Conservation (phyloP, 2,329 filamentous ascomycete genomes). For the Annulohypoxylon truncatum region DNA sequence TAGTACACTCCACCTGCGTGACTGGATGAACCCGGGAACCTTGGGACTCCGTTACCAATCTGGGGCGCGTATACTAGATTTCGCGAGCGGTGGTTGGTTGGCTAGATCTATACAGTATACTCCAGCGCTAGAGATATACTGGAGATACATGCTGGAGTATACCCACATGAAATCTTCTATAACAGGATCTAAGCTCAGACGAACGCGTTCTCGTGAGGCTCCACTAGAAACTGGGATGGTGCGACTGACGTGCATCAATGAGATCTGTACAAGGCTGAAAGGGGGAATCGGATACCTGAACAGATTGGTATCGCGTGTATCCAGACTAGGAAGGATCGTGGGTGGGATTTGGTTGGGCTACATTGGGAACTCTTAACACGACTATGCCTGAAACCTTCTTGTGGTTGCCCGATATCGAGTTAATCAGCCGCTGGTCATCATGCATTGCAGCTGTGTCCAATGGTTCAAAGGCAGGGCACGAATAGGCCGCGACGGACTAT, state of each 20-base stretch:
- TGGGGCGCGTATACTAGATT: conserved; percentile 21
- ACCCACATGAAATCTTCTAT: conserved; percentile 24
- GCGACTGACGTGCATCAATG: conserved; percentile 49
- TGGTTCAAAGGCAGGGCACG: conserved; percentile 29
- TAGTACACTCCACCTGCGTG: conserved; percentile 22
- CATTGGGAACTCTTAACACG: conserved; percentile 33
- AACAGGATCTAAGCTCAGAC: conserved; percentile 36
- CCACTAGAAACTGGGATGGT: conserved; percentile 40
- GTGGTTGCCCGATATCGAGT: conserved; percentile 35
- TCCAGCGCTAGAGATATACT: not conserved
- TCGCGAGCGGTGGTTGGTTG: conserved; percentile 23
- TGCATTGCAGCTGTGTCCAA: conserved; percentile 39
- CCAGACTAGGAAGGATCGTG: conserved; percentile 33
- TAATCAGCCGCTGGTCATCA: conserved; percentile 43
- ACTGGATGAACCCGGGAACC: conserved; percentile 12
- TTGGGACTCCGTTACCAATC: conserved; percentile 15
- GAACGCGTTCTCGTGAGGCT: conserved; percentile 42
- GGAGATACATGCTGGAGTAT: no score
- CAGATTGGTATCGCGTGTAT: conserved; percentile 39
- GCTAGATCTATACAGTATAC: not conserved
- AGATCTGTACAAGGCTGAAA: conserved; percentile 51
- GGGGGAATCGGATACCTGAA: conserved; percentile 42
- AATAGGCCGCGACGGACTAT: conserved; percentile 34
- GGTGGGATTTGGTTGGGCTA: conserved; percentile 40
- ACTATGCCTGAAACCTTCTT: conserved; percentile 35